These are phyloP conservation scores for Beauveria bassiana DNA, from an alignment of 2,329 filamentous ascomycete genomes.

Conservation along the genomic window DNA sequence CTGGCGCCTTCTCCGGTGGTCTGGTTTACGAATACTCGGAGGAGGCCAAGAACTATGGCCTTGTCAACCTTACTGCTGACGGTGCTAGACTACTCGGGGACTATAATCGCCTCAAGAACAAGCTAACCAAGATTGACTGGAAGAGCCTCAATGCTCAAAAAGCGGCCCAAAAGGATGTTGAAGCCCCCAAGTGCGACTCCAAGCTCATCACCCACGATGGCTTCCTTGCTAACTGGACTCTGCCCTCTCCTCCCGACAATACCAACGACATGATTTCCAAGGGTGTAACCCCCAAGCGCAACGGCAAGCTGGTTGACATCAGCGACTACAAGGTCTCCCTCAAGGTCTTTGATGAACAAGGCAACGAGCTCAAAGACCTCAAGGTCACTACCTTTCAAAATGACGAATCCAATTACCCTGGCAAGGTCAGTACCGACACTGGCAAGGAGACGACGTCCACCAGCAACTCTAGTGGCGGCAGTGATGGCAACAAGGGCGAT, in stretches of 20 bases:
- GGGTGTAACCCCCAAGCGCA: conserved; percentile 59
- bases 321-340: conserved; percentile 51
- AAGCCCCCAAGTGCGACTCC: conserved; percentile 54
- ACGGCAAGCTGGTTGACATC: conserved; percentile 62
- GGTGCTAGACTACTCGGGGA: conserved; percentile 53
- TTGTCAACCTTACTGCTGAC: conserved; percentile 55
- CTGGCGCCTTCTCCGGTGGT: conserved; percentile 60
- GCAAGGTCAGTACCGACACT: conserved; percentile 33
- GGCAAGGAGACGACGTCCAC: conserved; percentile 20
- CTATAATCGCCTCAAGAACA: conserved; percentile 65
- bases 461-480: conserved; percentile 14
- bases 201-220: conserved; percentile 58
- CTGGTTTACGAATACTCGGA: conserved; percentile 76
- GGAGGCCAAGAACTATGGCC: conserved; percentile 58
- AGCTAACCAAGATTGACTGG: conserved; percentile 71
- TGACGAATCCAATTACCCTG: conserved; percentile 37
- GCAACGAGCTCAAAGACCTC: conserved; percentile 35
- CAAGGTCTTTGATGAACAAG: conserved; percentile 32
- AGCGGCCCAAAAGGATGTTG: conserved; percentile 40
- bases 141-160: conserved; percentile 56
- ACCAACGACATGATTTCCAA: conserved; percentile 66
- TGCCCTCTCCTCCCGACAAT: conserved; percentile 61
- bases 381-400: conserved; percentile 39
- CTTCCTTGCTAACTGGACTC: conserved; percentile 73
- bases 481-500: background rate